These are phyloP conservation scores for Lentithecium fluviatile DNA, from an alignment of 495 filamentous ascomycete genomes.

Conservation along the genomic window DNA sequence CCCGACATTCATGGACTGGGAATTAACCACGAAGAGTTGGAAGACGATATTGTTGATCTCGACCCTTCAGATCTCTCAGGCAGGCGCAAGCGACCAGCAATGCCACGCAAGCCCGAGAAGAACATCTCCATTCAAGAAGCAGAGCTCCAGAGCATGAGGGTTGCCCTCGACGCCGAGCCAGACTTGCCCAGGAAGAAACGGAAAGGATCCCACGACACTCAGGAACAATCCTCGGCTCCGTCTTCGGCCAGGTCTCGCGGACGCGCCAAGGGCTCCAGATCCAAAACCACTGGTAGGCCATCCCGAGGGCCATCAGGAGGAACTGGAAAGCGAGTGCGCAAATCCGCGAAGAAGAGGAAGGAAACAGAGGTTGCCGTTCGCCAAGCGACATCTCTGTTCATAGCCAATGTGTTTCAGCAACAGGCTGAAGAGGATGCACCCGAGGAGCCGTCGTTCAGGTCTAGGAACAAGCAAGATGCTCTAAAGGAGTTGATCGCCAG, in stretches of 20 bases:
- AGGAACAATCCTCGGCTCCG: neutral
- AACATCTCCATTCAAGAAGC: slow-evolving; percentile 16
- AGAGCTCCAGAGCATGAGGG: slow-evolving; percentile 17
- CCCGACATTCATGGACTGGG: neutral
- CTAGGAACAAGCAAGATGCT: slow-evolving; percentile 30
- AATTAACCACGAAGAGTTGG: neutral
- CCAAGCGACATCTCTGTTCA: slow-evolving; percentile 23
- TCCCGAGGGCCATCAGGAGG: neutral
- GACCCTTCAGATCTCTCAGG: neutral
- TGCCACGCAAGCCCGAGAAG: slow-evolving; percentile 23
- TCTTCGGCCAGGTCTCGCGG: neutral
- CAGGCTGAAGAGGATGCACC: slow-evolving; percentile 25
- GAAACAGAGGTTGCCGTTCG: neutral
- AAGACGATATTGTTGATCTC: neutral
- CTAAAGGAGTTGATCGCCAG: slow-evolving; percentile 40
- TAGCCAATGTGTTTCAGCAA: slow-evolving; percentile 36
- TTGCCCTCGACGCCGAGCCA: slow-evolving; percentile 16
- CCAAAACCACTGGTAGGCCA: slow-evolving; percentile 11
- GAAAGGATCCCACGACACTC: neutral
- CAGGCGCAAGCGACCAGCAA: slow-evolving; percentile 1
- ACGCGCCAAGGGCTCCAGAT: slow-evolving; percentile 5
- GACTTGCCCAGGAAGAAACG: slow-evolving; percentile 17
- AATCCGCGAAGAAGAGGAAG: slow-evolving; percentile 5
- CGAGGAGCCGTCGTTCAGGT: slow-evolving; percentile 27
- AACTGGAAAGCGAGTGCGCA: slow-evolving; percentile 2